Evolutionary conservation across 352 stramenopile species (phyloP), one percentile per base, ranked within the genome.

Genomic region (Phytophthora megakarya): DNA sequence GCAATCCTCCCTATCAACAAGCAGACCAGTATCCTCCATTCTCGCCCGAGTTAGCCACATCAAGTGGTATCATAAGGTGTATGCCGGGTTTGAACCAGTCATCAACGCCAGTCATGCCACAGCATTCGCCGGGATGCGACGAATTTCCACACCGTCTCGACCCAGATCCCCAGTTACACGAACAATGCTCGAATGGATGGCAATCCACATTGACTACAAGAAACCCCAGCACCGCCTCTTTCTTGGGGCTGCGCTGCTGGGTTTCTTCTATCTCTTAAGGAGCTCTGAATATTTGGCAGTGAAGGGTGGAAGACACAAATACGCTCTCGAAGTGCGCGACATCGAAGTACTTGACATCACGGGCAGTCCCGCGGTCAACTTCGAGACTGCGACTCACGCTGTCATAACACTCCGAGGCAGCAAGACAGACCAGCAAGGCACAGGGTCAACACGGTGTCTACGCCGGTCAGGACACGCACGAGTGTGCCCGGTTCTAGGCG

Each of bases 231-330:
- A 69, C 3, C 65, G 65, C 59, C 38, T 68, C 48, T 23, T 66
- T 46, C 19, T 50, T 56, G 65, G 65, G 59, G 65, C 65, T 73
- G 37, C 65, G 59, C 13, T 65, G 39, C 35, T 69, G 59, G 65
- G 65, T 50, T 69, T 66, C 23, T 66, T 63, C 54, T 69, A 54
- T 59, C 53, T 68, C 4, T 19, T 65, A 10, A 44, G 59, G 46
- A 40, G 33, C n/a, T 62, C 58, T 3, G 65, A 73, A 35, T 73
- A 60, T 30, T 37, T 69, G 3, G 22, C 13, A 26, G 37, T 60
- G 1, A 23, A 60, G 8, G 38, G 45, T 9, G 28, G 32, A 16
- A 35, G 32, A n/a, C 56, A 64, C 3, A 16, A 5, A 2, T 72
- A 72, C 37, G 21, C 40, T 0, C 13, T 72, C 5, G 13, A 59